Percentiles rank a stretch among this genome's conserved stretches.
Evolutionary conservation across 345 rosid genomes (phyloP).

Genomic region (Excoecaria cochinchinensis): DNA sequence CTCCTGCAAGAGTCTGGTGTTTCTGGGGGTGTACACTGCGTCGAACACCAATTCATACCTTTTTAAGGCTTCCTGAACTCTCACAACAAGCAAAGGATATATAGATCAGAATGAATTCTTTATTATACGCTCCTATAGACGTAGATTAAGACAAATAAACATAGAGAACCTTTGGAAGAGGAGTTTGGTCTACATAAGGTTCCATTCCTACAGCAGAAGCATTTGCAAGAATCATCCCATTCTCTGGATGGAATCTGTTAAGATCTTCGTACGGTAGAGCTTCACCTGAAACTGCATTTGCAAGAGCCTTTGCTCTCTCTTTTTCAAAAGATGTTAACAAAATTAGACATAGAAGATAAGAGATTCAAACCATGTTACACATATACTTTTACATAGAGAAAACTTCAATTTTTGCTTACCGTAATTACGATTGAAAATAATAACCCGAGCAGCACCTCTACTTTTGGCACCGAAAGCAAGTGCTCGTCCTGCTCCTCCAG

Average conservation of each 20-base stretch:
- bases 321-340: not conserved
- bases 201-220: constrained; percentile 67
- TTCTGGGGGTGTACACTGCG: constrained; percentile 57
- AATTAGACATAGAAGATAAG: not conserved
- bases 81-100: not conserved
- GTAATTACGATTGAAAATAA: constrained; percentile 54
- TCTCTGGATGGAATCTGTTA: constrained; percentile 41
- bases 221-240: constrained; percentile 59
- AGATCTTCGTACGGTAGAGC: constrained; percentile 39
- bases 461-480: constrained; percentile 57
- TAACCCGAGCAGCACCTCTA: constrained; percentile 51
- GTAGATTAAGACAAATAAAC: not conserved
- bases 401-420: constrained; percentile 24
- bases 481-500: constrained; percentile 69
- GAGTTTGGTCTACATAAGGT: constrained; percentile 45
- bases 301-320: constrained; percentile 62
- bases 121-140: not conserved
- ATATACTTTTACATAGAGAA: not conserved
- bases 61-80: constrained; percentile 37
- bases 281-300: constrained; percentile 49
- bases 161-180: constrained; percentile 45
- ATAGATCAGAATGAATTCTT: not conserved
- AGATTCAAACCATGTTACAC: not conserved
- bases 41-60: constrained; percentile 50
- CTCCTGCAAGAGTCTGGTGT: constrained; percentile 52